Evolutionary conservation across 495 filamentous ascomycete genomes (phyloP), one percentile per base, ranked within the genome.

Genomic region (Neurospora discreta): DNA sequence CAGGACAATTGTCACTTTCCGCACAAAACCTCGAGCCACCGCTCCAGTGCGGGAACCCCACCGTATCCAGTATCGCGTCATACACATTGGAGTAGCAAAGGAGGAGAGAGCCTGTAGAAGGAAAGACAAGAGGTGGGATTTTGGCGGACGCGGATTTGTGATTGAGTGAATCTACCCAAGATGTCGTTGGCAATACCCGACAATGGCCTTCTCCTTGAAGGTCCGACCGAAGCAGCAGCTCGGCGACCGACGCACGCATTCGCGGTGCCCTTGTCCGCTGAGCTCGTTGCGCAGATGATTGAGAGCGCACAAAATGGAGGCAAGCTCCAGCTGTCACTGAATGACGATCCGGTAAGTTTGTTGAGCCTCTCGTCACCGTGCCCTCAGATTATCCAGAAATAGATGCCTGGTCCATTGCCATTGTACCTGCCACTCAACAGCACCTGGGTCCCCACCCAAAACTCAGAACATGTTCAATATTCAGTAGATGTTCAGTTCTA

Each of bases 201-300:
- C 16, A 70, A 72, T 69, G 84, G 84, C 76, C 76, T 86, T 73
- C 73, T 81, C 71, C 72, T 86, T 72, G 83, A 84, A 75, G 79
- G 82, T 77, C 80, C 82, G 71, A 75, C 79, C 68, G 80, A 75
- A 52, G 71, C 72, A 68, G 79, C 71, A 74, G 77, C 73, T 39
- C 71, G 73, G 68, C 82, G 84, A 65, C 83, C 84, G 18, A 70
- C 74, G 68, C 83, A 85, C 74, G 84, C 84, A 8, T 89, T 94
- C 82, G 89, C 89, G 73, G 80, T 94, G 71, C 87, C 86, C 36
- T 80, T 94, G 71, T 86, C 84, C 73, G 87, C 91, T 79, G 86
- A 80, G 71, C 85, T 89, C 40, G 86, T 93, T 72, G 88, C 92
- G 76, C 88, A 92, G 39, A 87, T 94, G 80, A 89, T 93, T 71